Percentiles rank a stretch among this genome's conserved stretches.
phyloP scores from a whole-genome alignment of 73 alveolate species.

The Paramecium biaurelia region DNA sequence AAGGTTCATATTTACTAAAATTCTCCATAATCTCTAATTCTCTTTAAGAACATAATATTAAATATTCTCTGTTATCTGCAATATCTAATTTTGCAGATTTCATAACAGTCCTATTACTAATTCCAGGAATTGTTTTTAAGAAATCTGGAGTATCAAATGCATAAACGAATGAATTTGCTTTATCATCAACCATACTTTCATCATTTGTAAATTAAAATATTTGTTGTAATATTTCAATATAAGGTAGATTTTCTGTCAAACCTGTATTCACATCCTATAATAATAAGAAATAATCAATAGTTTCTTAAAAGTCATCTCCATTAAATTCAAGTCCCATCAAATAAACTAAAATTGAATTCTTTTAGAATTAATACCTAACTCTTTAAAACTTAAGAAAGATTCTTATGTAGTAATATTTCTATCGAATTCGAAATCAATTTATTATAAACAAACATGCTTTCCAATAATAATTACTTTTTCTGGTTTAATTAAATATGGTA shows the following conservation, averaged over 20 bases:
- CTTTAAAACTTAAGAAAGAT: neutral
- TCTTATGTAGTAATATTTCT: neutral
- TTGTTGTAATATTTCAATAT: neutral
- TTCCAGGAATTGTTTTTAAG: neutral
- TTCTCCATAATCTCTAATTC: constrained; percentile 13
- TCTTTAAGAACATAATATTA: neutral
- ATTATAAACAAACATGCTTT: neutral
- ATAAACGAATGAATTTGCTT: neutral
- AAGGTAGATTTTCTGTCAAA: neutral
- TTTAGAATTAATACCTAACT: neutral
- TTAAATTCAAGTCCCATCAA: neutral
- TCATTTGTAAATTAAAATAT: neutral
- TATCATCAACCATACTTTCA: neutral
- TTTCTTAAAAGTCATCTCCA: neutral
- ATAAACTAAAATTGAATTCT: neutral
- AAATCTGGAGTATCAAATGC: neutral
- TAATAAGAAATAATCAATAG: neutral
- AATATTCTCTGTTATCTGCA: neutral
- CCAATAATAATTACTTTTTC: neutral
- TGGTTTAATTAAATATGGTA: neutral
- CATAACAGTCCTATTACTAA: neutral
- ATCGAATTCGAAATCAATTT: neutral
- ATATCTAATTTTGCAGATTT: constrained; percentile 22
- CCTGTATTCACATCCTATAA: neutral
- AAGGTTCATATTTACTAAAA: constrained; percentile 26